Evolutionary conservation across 106 monocot genomes (phyloP), one percentile per base, ranked within the genome.

Genomic region (Dioscorea dumetorum): DNA sequence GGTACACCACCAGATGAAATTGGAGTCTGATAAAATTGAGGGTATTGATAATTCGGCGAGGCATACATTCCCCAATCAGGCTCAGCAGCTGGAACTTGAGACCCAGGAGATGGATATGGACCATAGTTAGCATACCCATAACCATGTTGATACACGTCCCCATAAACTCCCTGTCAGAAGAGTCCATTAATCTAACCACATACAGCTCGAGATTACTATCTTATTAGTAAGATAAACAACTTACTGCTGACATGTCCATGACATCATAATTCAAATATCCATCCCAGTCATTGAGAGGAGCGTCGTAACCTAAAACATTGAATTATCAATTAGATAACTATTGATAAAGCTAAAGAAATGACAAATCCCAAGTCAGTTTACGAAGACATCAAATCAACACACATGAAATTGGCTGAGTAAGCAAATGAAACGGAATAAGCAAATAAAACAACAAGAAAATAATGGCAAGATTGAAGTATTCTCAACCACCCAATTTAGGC

Each of bases 41-140:
- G 80, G 61, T 86, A 95, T 62, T 84, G 91, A 63, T 95, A 95
- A 32, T 84, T 88, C 16, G 91, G 95, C 19, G 83, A 63, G 1
- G 86, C 86, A 82, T 95, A 91, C 17, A 84, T 48, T 48, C 91
- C 88, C 50, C 88, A 76, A 73, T 95, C 91, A 72, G 83, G 85
- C 52, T 82, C 88, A 15, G 91, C 62, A 5, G 91, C 81, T 12
- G 88, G 84, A 50, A 82, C 81, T 32, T 86, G 79, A 57, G 88
- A 88, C 52, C 77, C 82, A 64, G 87, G 82, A 64, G 90, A 83
- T 32, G 86, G 84, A 50, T 91, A 95, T 34, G 88, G 63, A 51
- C 82, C 81, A 65, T 83, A 95, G 12, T 82, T 73, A 33, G 83
- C 64, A 84, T 91, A 95, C 2, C 91, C 85, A 73, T 86, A 91